Evolutionary conservation across 78 protist species (phyloP).

Genomic region (Protostelium mycophagum): DNA sequence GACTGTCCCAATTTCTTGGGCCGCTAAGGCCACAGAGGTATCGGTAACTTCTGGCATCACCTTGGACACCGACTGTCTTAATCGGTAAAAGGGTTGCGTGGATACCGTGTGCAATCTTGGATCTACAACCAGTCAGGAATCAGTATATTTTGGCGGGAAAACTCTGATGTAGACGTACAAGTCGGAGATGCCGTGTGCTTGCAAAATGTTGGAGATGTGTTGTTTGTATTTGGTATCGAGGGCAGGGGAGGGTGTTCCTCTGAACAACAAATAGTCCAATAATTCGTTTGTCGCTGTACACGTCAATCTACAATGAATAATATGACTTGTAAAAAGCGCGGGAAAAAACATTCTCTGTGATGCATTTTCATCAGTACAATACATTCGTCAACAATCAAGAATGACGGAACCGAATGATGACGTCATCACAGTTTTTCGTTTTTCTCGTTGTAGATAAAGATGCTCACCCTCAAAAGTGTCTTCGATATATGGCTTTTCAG

Average conservation of each 20-base stretch:
- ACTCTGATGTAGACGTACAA: background rate
- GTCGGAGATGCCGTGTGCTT: background rate
- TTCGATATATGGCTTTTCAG: slow-evolving; percentile 54
- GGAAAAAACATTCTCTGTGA: too few species aligned
- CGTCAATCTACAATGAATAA: background rate
- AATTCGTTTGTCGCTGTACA: background rate
- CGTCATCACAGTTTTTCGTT: background rate
- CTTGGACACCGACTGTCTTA: slow-evolving; percentile 92
- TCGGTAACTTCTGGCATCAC: slow-evolving; percentile 91
- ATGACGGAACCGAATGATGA: background rate
- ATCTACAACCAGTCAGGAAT: background rate
- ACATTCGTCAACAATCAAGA: too few species aligned
- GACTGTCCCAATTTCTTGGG: slow-evolving; percentile 44
- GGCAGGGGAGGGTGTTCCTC: background rate
- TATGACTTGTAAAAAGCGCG: background rate
- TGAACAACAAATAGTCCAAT: background rate
- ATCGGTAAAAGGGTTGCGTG: slow-evolving; percentile 71
- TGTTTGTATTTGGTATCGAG: background rate
- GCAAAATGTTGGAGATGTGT: background rate
- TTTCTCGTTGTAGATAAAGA: background rate
- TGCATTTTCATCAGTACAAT: too few species aligned
- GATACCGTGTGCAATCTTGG: background rate
- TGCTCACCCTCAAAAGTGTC: slow-evolving; percentile 19
- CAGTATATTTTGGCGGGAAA: background rate
- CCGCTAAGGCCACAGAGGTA: slow-evolving; percentile 51